Evolutionary conservation across 768 basidiomycete species (phyloP).

Genomic region (Tricholoma terreum): DNA sequence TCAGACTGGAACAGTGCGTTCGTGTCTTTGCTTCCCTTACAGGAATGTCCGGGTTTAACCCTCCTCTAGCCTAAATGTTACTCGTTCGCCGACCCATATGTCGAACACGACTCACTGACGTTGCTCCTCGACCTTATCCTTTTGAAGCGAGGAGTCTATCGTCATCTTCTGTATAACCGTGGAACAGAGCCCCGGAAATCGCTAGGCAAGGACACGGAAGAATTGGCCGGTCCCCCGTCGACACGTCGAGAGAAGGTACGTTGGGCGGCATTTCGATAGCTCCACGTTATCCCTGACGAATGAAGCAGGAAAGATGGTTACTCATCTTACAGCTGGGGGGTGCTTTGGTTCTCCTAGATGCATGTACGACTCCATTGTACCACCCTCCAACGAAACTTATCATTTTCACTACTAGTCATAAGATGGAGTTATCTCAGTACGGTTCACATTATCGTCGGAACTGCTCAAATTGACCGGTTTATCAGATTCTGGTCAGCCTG

Average conservation of each 20-base stretch:
- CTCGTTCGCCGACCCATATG: slow-evolving; percentile 80
- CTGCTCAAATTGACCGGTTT: not conserved
- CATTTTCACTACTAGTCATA: slow-evolving; percentile 49
- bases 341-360: slow-evolving; percentile 61
- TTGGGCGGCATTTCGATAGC: not conserved
- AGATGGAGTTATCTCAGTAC: slow-evolving; percentile 72
- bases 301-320: slow-evolving; percentile 52
- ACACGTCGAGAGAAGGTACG: slow-evolving; percentile 24
- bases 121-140: slow-evolving; percentile 78
- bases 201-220: slow-evolving; percentile 10
- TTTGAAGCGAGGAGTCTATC: slow-evolving; percentile 77
- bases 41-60: not conserved
- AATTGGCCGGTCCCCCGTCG: not conserved
- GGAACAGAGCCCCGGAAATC: slow-evolving; percentile 60
- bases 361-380: slow-evolving; percentile 50
- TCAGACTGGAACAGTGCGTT: slow-evolving; percentile 83
- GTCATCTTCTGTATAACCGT: slow-evolving; percentile 79
- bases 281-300: not conserved
- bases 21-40: slow-evolving; percentile 26
- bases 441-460: slow-evolving; percentile 9
- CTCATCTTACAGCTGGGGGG: slow-evolving; percentile 58
- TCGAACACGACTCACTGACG: slow-evolving; percentile 76
- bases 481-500: slow-evolving; percentile 38
- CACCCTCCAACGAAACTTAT: not conserved
- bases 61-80: slow-evolving; percentile 51